Conservation (phyloP, 805 yeast species). For the Kazachstania kunashirensis region DNA sequence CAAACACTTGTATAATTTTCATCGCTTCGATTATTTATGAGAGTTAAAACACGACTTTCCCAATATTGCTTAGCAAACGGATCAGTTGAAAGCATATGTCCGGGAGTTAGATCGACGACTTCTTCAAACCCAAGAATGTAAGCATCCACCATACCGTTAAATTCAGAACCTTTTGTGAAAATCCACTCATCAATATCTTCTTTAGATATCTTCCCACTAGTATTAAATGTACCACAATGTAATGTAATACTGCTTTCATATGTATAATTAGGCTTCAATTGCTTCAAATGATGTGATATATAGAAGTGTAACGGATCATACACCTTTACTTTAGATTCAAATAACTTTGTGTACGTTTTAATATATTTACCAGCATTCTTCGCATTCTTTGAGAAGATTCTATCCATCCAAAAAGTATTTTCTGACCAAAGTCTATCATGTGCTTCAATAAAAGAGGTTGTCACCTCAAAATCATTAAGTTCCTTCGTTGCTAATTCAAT, state of each 20-base stretch:
- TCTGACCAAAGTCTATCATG: slow-evolving; percentile 89
- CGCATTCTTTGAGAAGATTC: slow-evolving; percentile 48
- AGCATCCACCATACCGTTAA: slow-evolving; percentile 46
- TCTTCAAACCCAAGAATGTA: slow-evolving; percentile 85
- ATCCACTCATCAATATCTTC: slow-evolving; percentile 68
- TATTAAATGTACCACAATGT: slow-evolving; percentile 79
- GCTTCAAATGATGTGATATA: slow-evolving; percentile 56
- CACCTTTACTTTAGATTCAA: slow-evolving; percentile 44
- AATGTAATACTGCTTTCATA: slow-evolving; percentile 50
- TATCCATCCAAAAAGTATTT: slow-evolving; percentile 76
- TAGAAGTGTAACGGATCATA: slow-evolving; percentile 85
- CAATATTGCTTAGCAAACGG: slow-evolving; percentile 48
- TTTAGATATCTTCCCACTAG: slow-evolving; percentile 57
- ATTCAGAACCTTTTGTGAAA: slow-evolving; percentile 42
- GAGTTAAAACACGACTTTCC: slow-evolving; percentile 50
- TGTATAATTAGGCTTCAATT: slow-evolving; percentile 45
- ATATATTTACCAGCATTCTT: slow-evolving; percentile 24
- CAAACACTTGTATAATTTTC: slow-evolving; percentile 48
- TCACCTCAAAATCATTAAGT: slow-evolving; percentile 33
- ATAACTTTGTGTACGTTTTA: slow-evolving; percentile 22
- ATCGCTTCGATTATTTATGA: slow-evolving; percentile 34
- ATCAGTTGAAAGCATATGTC: slow-evolving; percentile 75
- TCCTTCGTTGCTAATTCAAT: slow-evolving; percentile 35
- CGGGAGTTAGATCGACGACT: slow-evolving; percentile 72
- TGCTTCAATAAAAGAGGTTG: slow-evolving; percentile 45